Evolutionary conservation across 331 rosid genomes (phyloP), one percentile per base, ranked within the genome.

Genomic region (Pyracantha coccinea): DNA sequence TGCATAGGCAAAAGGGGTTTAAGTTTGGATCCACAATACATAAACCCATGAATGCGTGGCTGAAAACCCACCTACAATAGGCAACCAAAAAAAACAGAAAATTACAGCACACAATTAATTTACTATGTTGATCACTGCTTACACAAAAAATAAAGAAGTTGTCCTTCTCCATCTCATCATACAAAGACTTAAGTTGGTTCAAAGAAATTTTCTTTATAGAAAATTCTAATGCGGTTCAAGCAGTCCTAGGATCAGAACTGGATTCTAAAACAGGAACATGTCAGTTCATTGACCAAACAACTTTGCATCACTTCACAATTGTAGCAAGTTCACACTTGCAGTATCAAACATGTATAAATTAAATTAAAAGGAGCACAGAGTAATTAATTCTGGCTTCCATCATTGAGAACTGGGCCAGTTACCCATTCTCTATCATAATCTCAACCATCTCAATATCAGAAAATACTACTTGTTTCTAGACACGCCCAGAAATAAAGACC

Each of bases 401-500:
- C 50, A n/a, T 65, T 29, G 16, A 33, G 69, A 65, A 65, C 16
- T 32, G 69, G 50, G 50, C 19, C 45, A 33, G 16, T 29, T 19
- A n/a, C 10, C 50, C 27, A 1, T 65, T 65, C 69, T 65, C 19
- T 31, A 19, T 35, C 27, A 33, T 65, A 33, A 21, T 0, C 55
- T 38, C 31, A 21, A 52, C 4, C 53, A 20, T 25, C 61, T 55
- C 65, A 41, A 45, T 66, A 75, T 63, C 81, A 50, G 66, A 57
- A 31, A 77, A 65, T 28, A 74, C 77, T 73, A 68, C 11, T 24
- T 12, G 25, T 66, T 65, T 64, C 71, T 66, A 66, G 32, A 67
- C 15, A 47, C 47, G 25, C 23, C 20, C 9, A 9, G n/a, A 66
- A 66, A 38, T n/a, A 21, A 45, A 68, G 44, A 57, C 45, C 19